phyloP scores from a whole-genome alignment of 805 yeast genomes.

The Nakazawaea wickerhamii region DNA sequence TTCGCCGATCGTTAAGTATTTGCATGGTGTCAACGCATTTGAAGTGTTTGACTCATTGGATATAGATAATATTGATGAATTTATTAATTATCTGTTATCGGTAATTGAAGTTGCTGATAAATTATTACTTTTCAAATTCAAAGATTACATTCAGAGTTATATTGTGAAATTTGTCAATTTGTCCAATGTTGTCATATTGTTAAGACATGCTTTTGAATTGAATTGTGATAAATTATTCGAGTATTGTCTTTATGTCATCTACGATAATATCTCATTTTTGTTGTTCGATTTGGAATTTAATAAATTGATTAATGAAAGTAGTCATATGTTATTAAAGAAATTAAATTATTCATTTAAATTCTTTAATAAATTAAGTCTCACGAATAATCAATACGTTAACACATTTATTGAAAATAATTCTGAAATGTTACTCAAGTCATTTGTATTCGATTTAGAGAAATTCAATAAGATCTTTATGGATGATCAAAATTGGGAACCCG shows the following conservation, averaged over 20 bases:
- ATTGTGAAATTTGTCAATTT: conserved; percentile 49
- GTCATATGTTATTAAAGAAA: conserved; percentile 16
- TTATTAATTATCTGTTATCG: conserved; percentile 50
- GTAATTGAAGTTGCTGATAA: conserved; percentile 60
- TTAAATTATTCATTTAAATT: conserved; percentile 31
- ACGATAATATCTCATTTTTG: conserved; percentile 56
- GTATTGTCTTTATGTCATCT: conserved; percentile 64
- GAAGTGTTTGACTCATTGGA: conserved; percentile 31
- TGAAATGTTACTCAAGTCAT: conserved; percentile 26
- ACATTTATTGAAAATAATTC: conserved; percentile 26
- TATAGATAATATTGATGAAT: conserved; percentile 25
- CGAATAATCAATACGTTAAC: background rate
- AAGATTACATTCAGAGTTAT: conserved; percentile 54
- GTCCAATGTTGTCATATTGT: conserved; percentile 54
- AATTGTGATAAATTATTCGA: conserved; percentile 51
- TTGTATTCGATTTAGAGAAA: conserved; percentile 27
- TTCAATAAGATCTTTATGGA: conserved; percentile 39
- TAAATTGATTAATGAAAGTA: conserved; percentile 25
- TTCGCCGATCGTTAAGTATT: conserved; percentile 41
- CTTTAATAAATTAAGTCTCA: conserved; percentile 23
- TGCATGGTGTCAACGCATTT: conserved; percentile 50
- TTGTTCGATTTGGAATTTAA: conserved; percentile 41
- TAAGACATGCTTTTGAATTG: conserved; percentile 47
- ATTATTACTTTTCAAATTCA: conserved; percentile 52
- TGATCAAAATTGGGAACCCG: conserved; percentile 28